Evolutionary conservation across 495 filamentous ascomycete species (phyloP).

Genomic region (Daldinia caldariorum): DNA sequence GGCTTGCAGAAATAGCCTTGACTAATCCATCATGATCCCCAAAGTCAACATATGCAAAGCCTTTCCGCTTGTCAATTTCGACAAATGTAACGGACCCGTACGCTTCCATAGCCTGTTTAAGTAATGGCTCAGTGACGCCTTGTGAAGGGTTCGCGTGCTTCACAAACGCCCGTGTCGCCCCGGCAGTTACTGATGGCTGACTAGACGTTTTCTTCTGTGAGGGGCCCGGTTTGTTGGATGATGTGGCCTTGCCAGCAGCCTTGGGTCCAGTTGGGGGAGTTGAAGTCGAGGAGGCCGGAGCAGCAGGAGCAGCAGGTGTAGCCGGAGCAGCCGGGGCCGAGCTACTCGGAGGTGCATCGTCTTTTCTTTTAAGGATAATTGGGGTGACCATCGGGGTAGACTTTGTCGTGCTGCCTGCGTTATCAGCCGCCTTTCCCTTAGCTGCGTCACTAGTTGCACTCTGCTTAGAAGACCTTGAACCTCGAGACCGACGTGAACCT

Average conservation of each 20-base stretch:
- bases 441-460: conserved; percentile 41
- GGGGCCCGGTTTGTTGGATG: conserved; percentile 28
- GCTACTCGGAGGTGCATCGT: conserved; percentile 33
- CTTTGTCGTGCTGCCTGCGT: conserved; percentile 35
- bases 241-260: conserved; percentile 41
- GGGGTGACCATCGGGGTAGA: conserved; percentile 41
- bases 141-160: conserved; percentile 94
- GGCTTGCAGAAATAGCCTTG: conserved; percentile 83
- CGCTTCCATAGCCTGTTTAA: conserved; percentile 73
- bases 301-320: conserved; percentile 43
- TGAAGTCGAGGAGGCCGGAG: conserved; percentile 47
- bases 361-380: conserved; percentile 46
- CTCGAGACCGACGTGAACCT: conserved; percentile 39
- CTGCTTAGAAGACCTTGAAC: conserved; percentile 50
- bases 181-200: conserved; percentile 55
- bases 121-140: conserved; percentile 81
- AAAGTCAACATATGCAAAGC: conserved; percentile 92
- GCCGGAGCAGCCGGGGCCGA: conserved; percentile 45
- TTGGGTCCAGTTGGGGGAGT: conserved; percentile 50
- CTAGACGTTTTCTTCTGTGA: conserved; percentile 41
- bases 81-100: conserved; percentile 79
- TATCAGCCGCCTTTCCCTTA: conserved; percentile 44
- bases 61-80: conserved; percentile 92
- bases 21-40: conserved; percentile 72
- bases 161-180: conserved; percentile 84